Conservation (phyloP, 1,284 basidiomycete genomes). For the Ceratobasidium sp. region DNA sequence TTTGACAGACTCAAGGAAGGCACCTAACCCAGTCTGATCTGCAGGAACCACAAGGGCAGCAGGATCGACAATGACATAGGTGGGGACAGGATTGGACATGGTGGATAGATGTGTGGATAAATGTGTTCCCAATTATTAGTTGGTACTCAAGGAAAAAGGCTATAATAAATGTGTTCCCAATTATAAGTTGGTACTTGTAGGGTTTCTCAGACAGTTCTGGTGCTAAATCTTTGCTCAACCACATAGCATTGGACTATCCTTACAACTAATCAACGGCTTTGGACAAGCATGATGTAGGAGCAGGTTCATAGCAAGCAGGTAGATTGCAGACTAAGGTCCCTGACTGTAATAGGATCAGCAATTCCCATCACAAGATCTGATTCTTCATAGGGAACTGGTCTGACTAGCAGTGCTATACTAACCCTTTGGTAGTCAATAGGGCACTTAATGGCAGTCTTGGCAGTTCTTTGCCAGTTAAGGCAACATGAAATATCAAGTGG, state of each 20-base stretch:
- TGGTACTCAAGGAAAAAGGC: too few species aligned
- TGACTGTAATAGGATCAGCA: not conserved
- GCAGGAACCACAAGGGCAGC: too few species aligned
- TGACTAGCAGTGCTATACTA: not conserved
- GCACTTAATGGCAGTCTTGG: not conserved
- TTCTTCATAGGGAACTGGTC: not conserved
- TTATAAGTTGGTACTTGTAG: not conserved
- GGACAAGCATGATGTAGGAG: constrained; percentile 2
- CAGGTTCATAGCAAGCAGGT: not conserved
- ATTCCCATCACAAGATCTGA: too few species aligned
- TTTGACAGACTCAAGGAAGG: too few species aligned
- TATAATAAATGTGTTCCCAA: not conserved
- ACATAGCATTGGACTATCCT: constrained; percentile 34
- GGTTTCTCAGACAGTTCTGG: not conserved
- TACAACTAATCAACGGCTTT: not conserved
- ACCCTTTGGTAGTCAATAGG: not conserved
- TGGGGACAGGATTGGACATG: too few species aligned
- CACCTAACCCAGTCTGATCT: too few species aligned
- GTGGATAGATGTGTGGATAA: too few species aligned
- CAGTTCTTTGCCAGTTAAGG: not conserved
- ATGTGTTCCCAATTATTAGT: too few species aligned
- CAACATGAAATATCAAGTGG: not conserved
- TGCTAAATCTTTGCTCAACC: constrained; percentile 16
- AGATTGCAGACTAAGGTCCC: not conserved
- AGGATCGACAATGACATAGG: too few species aligned